Percentiles rank a stretch among this genome's conserved stretches.
phyloP scores from a whole-genome alignment of 140 eudicot species.

The Anethum foeniculum region DNA sequence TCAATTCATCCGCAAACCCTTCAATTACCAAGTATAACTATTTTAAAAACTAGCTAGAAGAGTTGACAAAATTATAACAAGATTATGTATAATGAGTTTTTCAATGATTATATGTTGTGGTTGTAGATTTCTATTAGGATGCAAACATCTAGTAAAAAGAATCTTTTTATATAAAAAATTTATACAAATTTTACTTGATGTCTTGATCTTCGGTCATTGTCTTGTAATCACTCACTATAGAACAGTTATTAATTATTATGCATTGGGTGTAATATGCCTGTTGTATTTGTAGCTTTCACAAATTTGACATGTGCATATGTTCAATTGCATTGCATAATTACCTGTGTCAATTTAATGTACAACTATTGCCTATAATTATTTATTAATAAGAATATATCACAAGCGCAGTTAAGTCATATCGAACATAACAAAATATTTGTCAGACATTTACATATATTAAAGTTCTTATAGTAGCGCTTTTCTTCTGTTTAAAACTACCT shows the following conservation, averaged over 20 bases:
- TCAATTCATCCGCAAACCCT: constrained; percentile 88
- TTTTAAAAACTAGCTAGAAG: not conserved
- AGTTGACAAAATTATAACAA: not conserved
- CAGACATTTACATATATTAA: not conserved
- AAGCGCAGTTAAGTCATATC: not conserved
- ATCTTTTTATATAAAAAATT: no score
- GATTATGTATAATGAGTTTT: not conserved
- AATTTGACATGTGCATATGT: not conserved
- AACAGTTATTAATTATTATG: no score
- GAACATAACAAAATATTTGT: not conserved
- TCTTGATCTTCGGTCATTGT: not conserved
- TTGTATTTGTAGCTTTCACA: not conserved
- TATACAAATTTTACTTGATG: not conserved
- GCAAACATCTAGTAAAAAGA: not conserved
- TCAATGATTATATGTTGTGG: not conserved
- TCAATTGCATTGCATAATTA: not conserved
- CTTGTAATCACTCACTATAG: not conserved
- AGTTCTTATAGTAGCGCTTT: not conserved
- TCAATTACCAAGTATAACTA: constrained; percentile 12
- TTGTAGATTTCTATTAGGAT: not conserved
- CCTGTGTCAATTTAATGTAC: not conserved
- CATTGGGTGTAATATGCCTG: not conserved
- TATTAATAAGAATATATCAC: not conserved
- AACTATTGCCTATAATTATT: not conserved
- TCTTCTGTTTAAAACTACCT: not conserved